phyloP scores from a whole-genome alignment of 139 green algal species.

The Haematococcus lacustris region DNA sequence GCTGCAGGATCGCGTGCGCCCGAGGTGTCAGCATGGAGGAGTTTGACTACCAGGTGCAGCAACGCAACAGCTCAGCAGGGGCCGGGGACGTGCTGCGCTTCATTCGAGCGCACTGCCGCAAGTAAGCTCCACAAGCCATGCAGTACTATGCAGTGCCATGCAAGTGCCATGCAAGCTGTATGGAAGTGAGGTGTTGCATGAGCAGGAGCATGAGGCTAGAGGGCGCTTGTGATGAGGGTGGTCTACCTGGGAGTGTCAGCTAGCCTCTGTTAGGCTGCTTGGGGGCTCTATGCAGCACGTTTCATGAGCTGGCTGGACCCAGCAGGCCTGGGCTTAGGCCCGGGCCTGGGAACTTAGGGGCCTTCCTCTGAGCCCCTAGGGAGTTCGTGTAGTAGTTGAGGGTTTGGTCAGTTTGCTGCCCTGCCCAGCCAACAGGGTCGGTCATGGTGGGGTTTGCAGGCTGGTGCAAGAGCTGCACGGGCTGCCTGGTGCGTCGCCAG shows the following conservation, averaged over 20 bases:
- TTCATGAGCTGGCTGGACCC: too few species aligned
- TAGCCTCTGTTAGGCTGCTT: too few species aligned
- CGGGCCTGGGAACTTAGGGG: too few species aligned
- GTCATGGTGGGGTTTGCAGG: background rate
- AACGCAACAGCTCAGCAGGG: conserved; percentile 5
- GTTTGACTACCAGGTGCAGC: conserved; percentile 2
- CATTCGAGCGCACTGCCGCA: conserved; percentile 13
- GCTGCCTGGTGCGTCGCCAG: background rate
- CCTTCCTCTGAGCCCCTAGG: too few species aligned
- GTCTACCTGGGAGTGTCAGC: too few species aligned
- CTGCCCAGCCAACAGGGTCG: background rate
- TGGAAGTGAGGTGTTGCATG: too few species aligned
- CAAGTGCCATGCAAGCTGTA: too few species aligned
- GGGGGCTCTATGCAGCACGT: too few species aligned
- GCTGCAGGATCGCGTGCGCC: conserved; percentile 12
- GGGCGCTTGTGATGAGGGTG: too few species aligned
- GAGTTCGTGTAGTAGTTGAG: too few species aligned
- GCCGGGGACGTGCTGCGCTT: conserved; percentile 16
- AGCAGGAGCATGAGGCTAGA: too few species aligned
- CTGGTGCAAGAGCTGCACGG: conserved; percentile 4
- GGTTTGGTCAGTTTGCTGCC: background rate
- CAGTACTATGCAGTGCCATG: background rate
- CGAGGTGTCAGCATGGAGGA: conserved; percentile 18
- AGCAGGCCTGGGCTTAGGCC: too few species aligned
- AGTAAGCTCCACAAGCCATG: conserved; percentile 8